Evolutionary conservation across 306 rosid genomes (phyloP).

Genomic region (Corylus americana): DNA sequence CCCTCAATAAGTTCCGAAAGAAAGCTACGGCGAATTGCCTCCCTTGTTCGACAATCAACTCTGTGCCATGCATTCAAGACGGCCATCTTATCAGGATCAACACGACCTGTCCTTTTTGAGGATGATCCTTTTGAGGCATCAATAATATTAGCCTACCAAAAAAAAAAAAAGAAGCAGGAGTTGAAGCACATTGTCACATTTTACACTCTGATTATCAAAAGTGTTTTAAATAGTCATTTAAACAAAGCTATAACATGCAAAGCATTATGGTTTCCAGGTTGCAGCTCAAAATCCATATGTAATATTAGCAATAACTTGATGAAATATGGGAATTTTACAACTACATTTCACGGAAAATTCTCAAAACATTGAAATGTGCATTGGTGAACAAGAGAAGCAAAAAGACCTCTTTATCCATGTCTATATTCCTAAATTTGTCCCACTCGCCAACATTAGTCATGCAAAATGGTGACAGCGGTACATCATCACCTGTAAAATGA

Average conservation of each 20-base stretch:
- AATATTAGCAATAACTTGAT: neutral
- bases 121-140: conserved; percentile 44
- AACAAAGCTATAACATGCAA: neutral
- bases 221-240: neutral
- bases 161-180: conserved; percentile 19
- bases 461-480: conserved; percentile 75
- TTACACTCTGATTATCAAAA: neutral
- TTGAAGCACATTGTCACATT: conserved; percentile 16
- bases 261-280: neutral
- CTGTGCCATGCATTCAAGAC: conserved; percentile 63
- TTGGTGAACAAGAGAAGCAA: conserved; percentile 15
- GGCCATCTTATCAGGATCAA: conserved; percentile 62
- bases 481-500: conserved; percentile 75
- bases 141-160: conserved; percentile 66
- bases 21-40: conserved; percentile 85
- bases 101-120: conserved; percentile 50
- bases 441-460: conserved; percentile 78
- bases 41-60: conserved; percentile 77
- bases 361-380: neutral
- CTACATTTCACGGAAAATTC: neutral
- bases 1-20: conserved; percentile 67
- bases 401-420: conserved; percentile 94
- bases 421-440: conserved; percentile 93
- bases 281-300: neutral
- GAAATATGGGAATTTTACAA: neutral